A percentile compares a stretch with the other conserved stretches of the same genome.
Evolutionary conservation across 305 asterid genomes (phyloP).

Genomic region (Striga hermonthica): DNA sequence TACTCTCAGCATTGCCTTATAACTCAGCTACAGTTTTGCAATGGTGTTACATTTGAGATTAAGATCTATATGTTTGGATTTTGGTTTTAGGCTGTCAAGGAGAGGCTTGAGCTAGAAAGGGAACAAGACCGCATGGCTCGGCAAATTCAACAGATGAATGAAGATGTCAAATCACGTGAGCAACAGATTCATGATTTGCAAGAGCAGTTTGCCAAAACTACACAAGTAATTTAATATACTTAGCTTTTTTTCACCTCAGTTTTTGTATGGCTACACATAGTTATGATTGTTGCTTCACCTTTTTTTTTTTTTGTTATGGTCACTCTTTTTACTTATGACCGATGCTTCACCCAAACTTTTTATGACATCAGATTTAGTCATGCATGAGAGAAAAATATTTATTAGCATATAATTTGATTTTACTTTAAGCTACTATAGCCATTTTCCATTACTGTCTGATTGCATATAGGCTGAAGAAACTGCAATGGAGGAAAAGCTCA

Average conservation of each 20-base stretch:
- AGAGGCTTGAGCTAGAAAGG: slow-evolving; percentile 56
- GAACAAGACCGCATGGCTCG: slow-evolving; percentile 46
- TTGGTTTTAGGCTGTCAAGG: slow-evolving; percentile 60
- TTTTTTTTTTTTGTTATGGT: slow-evolving; percentile 2
- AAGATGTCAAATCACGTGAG: slow-evolving; percentile 50
- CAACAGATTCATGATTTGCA: slow-evolving; percentile 61
- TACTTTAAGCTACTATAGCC: slow-evolving; percentile 1
- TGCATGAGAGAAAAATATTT: slow-evolving; percentile 7
- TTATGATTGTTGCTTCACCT: slow-evolving; percentile 20
- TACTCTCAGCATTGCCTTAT: not conserved
- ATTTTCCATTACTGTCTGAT: slow-evolving; percentile 31
- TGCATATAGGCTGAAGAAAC: slow-evolving; percentile 72
- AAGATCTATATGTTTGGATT: slow-evolving; percentile 29
- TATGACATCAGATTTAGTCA: slow-evolving; percentile 5
- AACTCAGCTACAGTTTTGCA: slow-evolving; percentile 24
- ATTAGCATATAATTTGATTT: not conserved
- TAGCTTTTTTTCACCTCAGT: not conserved
- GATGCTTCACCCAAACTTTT: slow-evolving; percentile 23
- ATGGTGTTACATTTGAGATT: slow-evolving; percentile 14
- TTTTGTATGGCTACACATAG: slow-evolving; percentile 21
- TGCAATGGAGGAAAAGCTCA: slow-evolving; percentile 62
- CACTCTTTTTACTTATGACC: slow-evolving; percentile 1
- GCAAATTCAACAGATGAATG: slow-evolving; percentile 42
- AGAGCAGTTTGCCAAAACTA: slow-evolving; percentile 59
- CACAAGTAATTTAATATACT: slow-evolving; percentile 57